These are phyloP conservation scores for Macadamia tetraphylla DNA, from an alignment of 164 flowering plant species.

Conservation along the genomic window DNA sequence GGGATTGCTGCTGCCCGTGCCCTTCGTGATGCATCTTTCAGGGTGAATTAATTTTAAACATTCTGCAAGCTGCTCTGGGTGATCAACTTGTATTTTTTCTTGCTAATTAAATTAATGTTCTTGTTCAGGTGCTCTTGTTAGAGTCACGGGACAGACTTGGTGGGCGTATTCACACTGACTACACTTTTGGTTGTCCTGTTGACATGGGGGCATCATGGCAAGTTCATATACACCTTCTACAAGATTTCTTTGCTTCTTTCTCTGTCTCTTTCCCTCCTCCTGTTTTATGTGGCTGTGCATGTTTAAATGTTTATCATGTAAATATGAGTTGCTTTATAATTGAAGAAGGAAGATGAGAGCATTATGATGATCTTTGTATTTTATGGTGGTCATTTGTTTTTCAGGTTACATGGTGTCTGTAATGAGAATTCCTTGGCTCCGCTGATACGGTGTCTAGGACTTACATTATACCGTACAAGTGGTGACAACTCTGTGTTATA, in stretches of 20 bases:
- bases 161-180: slow-evolving; percentile 87
- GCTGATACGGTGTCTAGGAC: slow-evolving; percentile 66
- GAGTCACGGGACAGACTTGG: slow-evolving; percentile 91
- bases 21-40: slow-evolving; percentile 58
- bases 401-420: slow-evolving; percentile 96
- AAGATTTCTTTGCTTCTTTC: neutral
- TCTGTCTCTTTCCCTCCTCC: too few species aligned
- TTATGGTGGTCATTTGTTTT: neutral
- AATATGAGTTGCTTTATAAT: neutral
- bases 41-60: slow-evolving; percentile 34
- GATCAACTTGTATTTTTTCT: neutral
- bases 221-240: slow-evolving; percentile 16
- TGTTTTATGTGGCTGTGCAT: neutral
- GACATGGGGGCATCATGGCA: slow-evolving; percentile 98
- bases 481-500: slow-evolving; percentile 86
- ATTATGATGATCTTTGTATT: neutral
- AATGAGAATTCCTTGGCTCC: slow-evolving; percentile 96
- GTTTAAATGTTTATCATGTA: neutral
- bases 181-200: slow-evolving; percentile 86
- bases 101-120: slow-evolving; percentile 2
- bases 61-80: neutral
- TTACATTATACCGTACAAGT: slow-evolving; percentile 83
- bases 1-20: slow-evolving; percentile 80
- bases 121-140: slow-evolving; percentile 59
- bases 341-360: neutral